Evolutionary conservation across 2,329 filamentous ascomycete genomes (phyloP), one percentile per base, ranked within the genome.

Genomic region (Arthrinium puccinioides): DNA sequence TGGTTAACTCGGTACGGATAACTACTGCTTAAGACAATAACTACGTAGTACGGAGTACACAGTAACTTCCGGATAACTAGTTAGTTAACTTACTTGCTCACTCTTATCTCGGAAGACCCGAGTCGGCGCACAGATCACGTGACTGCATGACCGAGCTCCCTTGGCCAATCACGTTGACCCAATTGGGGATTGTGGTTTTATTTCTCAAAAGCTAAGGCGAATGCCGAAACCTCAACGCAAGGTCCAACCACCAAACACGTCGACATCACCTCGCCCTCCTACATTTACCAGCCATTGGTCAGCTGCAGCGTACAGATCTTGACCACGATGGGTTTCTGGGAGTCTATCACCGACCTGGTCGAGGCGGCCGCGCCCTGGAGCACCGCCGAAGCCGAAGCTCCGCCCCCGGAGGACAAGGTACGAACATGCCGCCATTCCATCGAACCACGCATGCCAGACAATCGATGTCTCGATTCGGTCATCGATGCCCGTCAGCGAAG

Each of bases 311-410:
- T 53, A 21, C 49, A 48, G 52, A 53, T 46, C 53, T 15, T 51
- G 56, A 58, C 61, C 66, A 63, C 61, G 62, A 82, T 82, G 78
- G 77, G 75, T 67, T 70, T 82, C 66, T 81, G 76, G 74, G 76
- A 81, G 62, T 64, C 71, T 50, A 70, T 79, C 55, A 70, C 68
- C 56, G 78, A 82, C 58, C 66, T 82, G 57, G 64, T 79, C 56
- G 75, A 80, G 64, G 76, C 76, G 45, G 76, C 73, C 50, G 69
- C 72, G 65, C 78, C 78, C 59, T 82, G 78, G 78, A 69, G 66
- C 59, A 71, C 71, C 49, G 76, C 70, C 50, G 73, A 82, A 61
- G 78, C 78, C 50, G 78, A 82, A 65, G 76, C 77, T 72, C 69
- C 78, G 71, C 67, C 77, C 70, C 67, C 79, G 71, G 68, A 78